Evolutionary conservation across 169 alveolate genomes (phyloP), one percentile per base, ranked within the genome.

Genomic region (Cryptosporidium sp.): DNA sequence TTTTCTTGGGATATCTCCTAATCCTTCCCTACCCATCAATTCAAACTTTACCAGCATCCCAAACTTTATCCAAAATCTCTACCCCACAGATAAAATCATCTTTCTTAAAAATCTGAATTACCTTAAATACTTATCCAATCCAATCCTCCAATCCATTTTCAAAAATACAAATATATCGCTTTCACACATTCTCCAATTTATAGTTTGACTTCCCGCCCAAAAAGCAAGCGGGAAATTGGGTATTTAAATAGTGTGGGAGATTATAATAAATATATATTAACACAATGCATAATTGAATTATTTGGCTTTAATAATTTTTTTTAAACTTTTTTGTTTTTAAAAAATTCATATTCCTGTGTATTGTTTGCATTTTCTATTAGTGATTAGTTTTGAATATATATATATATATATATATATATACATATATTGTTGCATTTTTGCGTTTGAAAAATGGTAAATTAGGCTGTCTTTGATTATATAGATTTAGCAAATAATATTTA

Each of bases 41-140:
- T n/a, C 31, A 16, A 80, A 62, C 52, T 71, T 33, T 21, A 48
- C 31, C 16, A 59, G 45, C 2, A 80, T 80, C 26, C 89, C 89
- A 23, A 14, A 59, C 1, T 80, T 62, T n/a, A 58, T 80, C 8
- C 61, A 50, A 41, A 67, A 29, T n/a, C 68, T 80, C 1, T 80
- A 62, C 26, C 89, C 89, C 33, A 80, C 89, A 1, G 59, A 61
- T 31, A 80, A 59, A 67, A 59, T 80, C 37, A 37, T 80, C 26
- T 33, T 45, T 26, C 75, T 62, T 21, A 59, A 65, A 23, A 45
- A 48, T 43, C 3, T 80, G 16, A 55, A 62, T 8, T 62, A 65
- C 8, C 48, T 80, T 12, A 80, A 65, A 43, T 80, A 80, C 41
- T 45, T 80, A n/a, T 80, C 89, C n/a, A 31, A 33, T 14, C 89